These are phyloP conservation scores for Sequoiadendron giganteum DNA, from an alignment of 75 land plant species.

Conservation along the genomic window DNA sequence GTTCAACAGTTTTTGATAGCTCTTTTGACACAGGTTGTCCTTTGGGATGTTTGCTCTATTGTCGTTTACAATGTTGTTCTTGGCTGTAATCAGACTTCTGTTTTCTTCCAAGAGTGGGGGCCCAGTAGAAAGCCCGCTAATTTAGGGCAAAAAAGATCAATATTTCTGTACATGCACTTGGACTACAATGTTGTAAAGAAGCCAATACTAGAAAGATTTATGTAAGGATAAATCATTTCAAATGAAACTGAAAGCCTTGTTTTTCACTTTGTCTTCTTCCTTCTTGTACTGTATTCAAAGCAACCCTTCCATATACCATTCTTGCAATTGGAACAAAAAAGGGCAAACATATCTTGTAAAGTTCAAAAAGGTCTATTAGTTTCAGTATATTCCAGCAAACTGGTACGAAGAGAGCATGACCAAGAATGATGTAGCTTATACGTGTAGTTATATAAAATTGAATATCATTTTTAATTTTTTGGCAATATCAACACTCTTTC, in stretches of 20 bases:
- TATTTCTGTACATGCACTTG: background rate
- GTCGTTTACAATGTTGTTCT: no score
- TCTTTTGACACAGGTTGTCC: no score
- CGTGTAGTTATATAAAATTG: background rate
- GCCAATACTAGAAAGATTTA: background rate
- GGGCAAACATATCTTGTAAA: background rate
- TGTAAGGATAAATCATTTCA: background rate
- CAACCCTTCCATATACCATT: background rate
- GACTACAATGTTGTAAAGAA: background rate
- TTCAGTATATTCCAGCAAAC: conserved; percentile 1
- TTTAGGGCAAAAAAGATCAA: background rate
- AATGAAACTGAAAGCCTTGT: background rate
- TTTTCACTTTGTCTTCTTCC: background rate
- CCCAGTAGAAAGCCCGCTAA: no score
- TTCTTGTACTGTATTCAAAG: background rate
- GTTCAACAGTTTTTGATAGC: no score
- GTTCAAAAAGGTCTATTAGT: background rate
- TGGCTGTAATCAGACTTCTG: no score
- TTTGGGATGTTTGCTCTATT: no score
- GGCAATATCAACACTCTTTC: background rate
- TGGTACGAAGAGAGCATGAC: background rate
- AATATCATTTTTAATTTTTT: background rate
- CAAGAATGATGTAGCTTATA: background rate
- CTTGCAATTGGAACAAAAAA: background rate
- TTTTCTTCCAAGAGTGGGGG: no score